A percentile compares a stretch with the other conserved stretches of the same genome.
These are phyloP conservation scores for Colletotrichum sublineola DNA, from an alignment of 2,329 filamentous ascomycete genomes.

Conservation along the genomic window DNA sequence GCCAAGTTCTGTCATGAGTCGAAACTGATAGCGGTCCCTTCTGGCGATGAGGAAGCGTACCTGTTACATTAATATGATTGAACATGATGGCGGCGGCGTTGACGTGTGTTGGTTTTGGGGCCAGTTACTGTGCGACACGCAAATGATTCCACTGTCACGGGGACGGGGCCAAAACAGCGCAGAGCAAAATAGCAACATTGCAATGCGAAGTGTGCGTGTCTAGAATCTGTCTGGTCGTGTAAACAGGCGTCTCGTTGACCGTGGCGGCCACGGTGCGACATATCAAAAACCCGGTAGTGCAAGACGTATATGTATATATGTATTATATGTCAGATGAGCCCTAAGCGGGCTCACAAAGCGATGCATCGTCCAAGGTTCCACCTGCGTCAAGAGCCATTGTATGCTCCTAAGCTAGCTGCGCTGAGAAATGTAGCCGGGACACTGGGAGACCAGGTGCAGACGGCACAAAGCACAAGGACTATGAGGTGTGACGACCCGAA, in stretches of 20 bases:
- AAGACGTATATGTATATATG: background rate
- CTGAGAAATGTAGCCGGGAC: background rate
- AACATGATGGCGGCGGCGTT: background rate
- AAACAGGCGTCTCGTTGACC: background rate
- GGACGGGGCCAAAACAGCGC: background rate
- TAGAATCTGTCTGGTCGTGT: background rate
- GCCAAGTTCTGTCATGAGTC: constrained; percentile 10
- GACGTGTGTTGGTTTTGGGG: background rate
- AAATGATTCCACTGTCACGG: background rate
- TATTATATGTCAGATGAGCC: background rate
- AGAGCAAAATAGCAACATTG: background rate
- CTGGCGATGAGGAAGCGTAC: background rate
- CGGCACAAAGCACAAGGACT: background rate
- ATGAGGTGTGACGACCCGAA: background rate
- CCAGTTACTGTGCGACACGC: background rate
- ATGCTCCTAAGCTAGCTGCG: background rate
- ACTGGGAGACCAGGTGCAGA: background rate
- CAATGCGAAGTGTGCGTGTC: background rate
- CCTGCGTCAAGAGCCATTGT: background rate
- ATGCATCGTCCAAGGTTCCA: background rate
- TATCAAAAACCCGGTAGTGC: background rate
- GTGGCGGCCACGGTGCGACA: background rate
- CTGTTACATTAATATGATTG: constrained; percentile 7
- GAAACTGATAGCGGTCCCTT: background rate
- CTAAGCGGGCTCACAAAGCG: background rate